Evolutionary conservation across 768 basidiomycete species (phyloP).

Genomic region (Suillus hirtellus): DNA sequence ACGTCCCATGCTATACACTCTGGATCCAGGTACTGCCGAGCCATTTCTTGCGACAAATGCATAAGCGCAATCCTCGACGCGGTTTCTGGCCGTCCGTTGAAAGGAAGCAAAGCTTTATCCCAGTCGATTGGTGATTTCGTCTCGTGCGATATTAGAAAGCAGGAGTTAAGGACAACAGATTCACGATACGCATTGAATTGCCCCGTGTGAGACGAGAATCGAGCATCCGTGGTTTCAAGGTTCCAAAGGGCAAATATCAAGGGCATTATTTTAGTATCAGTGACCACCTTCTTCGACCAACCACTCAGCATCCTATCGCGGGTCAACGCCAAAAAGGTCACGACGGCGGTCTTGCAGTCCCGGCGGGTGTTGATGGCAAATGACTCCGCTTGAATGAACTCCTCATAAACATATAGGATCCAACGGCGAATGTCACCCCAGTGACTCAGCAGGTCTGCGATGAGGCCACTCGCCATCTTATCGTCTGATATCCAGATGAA

Average conservation of each 20-base stretch:
- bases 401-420: conserved; percentile 25
- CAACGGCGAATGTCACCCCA: conserved; percentile 30
- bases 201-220: conserved; percentile 25
- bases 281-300: conserved; percentile 27
- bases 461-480: conserved; percentile 18
- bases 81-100: conserved; percentile 20
- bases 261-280: conserved; percentile 28
- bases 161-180: conserved; percentile 29
- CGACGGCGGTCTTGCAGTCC: conserved; percentile 25
- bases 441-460: conserved; percentile 16
- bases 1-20: conserved; percentile 31
- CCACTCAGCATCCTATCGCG: conserved; percentile 25
- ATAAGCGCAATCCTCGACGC: conserved; percentile 23
- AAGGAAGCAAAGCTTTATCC: conserved; percentile 25
- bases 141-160: conserved; percentile 30
- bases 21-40: conserved; percentile 21
- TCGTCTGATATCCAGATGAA: conserved; percentile 25
- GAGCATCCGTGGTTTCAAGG: conserved; percentile 24
- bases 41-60: conserved; percentile 28
- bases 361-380: conserved; percentile 16
- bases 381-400: conserved; percentile 15
- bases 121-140: conserved; percentile 20
- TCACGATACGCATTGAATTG: conserved; percentile 22
- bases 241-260: conserved; percentile 31
- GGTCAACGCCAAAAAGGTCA: conserved; percentile 29